Evolutionary conservation across 1,284 basidiomycete genomes (phyloP), one percentile per base, ranked within the genome.

Genomic region (Ustanciosporium gigantosporum): DNA sequence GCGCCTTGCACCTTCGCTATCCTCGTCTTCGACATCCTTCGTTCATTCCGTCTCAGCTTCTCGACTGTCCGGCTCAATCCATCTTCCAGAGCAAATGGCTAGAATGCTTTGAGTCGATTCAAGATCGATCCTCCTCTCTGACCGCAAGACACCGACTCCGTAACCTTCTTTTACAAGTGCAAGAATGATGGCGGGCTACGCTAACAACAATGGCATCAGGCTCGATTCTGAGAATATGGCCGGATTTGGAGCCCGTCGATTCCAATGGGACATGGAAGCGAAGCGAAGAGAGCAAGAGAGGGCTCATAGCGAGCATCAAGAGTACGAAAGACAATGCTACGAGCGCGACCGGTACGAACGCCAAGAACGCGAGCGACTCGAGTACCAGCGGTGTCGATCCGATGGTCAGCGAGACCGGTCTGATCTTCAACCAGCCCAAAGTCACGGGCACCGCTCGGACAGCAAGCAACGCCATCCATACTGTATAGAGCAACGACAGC

Each of bases 211-310:
- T n/a, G n/a, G n/a, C n/a, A n/a, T n/a, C n/a, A n/a, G n/a, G n/a
- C n/a, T 14, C 41, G 36, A 2, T 19, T 35, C 45, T 13, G 57
- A 37, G 25, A 66, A 66, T 36, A 25, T 60, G n/a, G 62, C 62
- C 15, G 62, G 62, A 16, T 60, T 66, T n/a, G 62, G 62, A 2
- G 50, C 50, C 22, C 44, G 50, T 8, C 47, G 52, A 14, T 66
- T 66, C 49, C 47, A 46, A 42, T 47, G 51, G 35, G 57, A 56
- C 37, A 42, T 52, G 20, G 43, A 46, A 19, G 16, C 19, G 13
- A 20, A 40, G 24, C 17, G 31, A n/a, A 13, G 29, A 16, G 22
- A 38, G 16, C 35, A 25, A 6, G 31, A 46, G 16, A 19, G 25
- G 14, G 29, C 20, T n/a, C 8, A 7, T 5, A 37, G 43, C 35